Conservation (phyloP, 768 basidiomycete genomes). For the Macrocybe gigantea region DNA sequence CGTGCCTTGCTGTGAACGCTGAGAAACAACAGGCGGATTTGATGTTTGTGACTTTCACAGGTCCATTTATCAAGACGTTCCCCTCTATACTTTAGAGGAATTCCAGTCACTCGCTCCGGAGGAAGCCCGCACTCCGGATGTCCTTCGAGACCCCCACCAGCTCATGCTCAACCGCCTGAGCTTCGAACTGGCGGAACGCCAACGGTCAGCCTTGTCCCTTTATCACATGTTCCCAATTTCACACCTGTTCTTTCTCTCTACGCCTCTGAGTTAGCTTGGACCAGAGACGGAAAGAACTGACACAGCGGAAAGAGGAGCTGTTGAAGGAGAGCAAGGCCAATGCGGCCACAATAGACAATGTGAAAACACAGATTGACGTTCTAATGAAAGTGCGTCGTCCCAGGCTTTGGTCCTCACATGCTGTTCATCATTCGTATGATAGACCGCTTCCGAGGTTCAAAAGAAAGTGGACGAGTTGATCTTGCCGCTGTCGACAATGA, state of each 20-base stretch:
- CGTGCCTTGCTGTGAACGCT: conserved; percentile 20
- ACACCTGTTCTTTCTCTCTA: not conserved
- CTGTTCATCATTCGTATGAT: conserved; percentile 10
- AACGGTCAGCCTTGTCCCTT: conserved; percentile 48
- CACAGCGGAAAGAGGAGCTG: conserved; percentile 68
- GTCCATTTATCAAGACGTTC: conserved; percentile 85
- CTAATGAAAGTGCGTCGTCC: conserved; percentile 56
- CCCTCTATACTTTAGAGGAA: conserved; percentile 64
- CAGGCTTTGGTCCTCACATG: not conserved
- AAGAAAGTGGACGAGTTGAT: conserved; percentile 72
- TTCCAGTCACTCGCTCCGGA: conserved; percentile 65
- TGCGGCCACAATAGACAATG: conserved; percentile 63
- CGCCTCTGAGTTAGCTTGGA: conserved; percentile 50
- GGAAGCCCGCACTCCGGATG: conserved; percentile 56
- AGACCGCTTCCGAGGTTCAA: conserved; percentile 70
- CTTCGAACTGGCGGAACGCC: conserved; percentile 84
- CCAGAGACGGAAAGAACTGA: conserved; percentile 60
- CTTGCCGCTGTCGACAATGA: conserved; percentile 28
- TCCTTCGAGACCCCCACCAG: conserved; percentile 67
- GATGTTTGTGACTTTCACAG: conserved; percentile 28
- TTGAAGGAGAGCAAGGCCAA: conserved; percentile 78
- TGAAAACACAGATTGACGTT: conserved; percentile 72
- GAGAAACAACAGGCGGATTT: not conserved
- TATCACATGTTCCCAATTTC: conserved; percentile 8
- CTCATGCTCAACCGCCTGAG: conserved; percentile 84